These are phyloP conservation scores for Colletotrichum lentis DNA, from an alignment of 2,329 filamentous ascomycete genomes.

Conservation along the genomic window DNA sequence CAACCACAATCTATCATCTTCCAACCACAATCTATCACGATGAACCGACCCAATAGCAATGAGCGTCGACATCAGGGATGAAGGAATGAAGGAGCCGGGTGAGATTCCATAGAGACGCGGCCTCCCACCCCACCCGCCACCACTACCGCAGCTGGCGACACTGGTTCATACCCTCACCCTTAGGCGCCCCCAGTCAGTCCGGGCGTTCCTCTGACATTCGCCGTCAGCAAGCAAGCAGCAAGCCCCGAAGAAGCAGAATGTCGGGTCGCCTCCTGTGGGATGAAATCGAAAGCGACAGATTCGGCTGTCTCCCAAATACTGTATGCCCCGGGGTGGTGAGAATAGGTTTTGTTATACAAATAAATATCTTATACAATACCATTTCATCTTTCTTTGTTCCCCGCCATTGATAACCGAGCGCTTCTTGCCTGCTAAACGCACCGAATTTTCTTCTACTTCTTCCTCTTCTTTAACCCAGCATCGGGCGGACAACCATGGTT, in stretches of 20 bases:
- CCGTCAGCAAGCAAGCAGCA: not conserved
- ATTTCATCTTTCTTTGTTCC: not conserved
- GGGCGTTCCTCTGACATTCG: not conserved
- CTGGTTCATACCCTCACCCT: not conserved
- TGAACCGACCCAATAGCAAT: not conserved
- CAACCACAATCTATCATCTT: not conserved
- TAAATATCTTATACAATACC: too few species aligned
- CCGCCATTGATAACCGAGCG: too few species aligned
- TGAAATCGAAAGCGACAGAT: not conserved
- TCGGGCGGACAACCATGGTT: not conserved
- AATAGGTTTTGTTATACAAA: not conserved
- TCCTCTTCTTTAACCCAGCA: not conserved
- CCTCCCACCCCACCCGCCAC: too few species aligned
- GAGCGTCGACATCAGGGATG: not conserved
- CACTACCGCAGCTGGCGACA: not conserved
- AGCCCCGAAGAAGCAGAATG: not conserved
- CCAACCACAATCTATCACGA: not conserved
- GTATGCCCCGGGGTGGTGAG: too few species aligned
- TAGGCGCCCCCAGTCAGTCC: not conserved
- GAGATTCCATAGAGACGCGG: not conserved
- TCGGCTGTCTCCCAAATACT: not conserved
- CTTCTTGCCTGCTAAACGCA: not conserved
- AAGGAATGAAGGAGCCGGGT: conserved; percentile 8
- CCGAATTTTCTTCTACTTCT: not conserved
- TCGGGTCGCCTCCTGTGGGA: not conserved